phyloP scores from a whole-genome alignment of 305 asterid species.

The Euphrasia arctica region DNA sequence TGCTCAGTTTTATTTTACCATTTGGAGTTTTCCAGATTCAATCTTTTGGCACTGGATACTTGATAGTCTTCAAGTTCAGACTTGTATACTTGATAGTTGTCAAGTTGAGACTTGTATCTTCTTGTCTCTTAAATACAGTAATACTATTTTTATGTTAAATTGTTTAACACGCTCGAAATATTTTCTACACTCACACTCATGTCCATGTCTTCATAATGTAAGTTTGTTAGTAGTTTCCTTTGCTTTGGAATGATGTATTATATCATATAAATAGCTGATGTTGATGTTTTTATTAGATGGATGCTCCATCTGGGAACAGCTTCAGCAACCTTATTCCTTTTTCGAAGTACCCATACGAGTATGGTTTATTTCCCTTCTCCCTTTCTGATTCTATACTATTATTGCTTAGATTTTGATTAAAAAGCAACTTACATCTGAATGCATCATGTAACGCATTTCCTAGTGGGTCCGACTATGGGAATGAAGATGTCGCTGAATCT shows the following conservation, averaged over 20 bases:
- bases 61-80: too few relatives aligned
- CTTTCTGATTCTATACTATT: conserved; percentile 16
- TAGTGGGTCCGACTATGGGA: conserved; percentile 72
- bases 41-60: too few relatives aligned
- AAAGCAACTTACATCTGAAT: background rate
- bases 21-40: too few relatives aligned
- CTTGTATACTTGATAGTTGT: too few relatives aligned
- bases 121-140: too few relatives aligned
- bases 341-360: conserved; percentile 75
- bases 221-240: background rate
- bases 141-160: too few relatives aligned
- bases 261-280: background rate
- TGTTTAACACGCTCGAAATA: too few relatives aligned
- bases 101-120: too few relatives aligned
- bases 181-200: background rate
- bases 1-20: too few relatives aligned
- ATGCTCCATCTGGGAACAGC: conserved; percentile 76
- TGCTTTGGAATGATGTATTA: background rate
- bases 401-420: conserved; percentile 8
- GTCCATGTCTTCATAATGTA: background rate
- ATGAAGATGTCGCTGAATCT: conserved; percentile 62
- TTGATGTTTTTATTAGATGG: conserved; percentile 37
- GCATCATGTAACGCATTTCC: conserved; percentile 11
- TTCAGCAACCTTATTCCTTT: conserved; percentile 74
- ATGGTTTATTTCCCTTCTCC: conserved; percentile 30